These are phyloP conservation scores for Handroanthus guayacan DNA, from an alignment of 257 asterid species.

Conservation along the genomic window DNA sequence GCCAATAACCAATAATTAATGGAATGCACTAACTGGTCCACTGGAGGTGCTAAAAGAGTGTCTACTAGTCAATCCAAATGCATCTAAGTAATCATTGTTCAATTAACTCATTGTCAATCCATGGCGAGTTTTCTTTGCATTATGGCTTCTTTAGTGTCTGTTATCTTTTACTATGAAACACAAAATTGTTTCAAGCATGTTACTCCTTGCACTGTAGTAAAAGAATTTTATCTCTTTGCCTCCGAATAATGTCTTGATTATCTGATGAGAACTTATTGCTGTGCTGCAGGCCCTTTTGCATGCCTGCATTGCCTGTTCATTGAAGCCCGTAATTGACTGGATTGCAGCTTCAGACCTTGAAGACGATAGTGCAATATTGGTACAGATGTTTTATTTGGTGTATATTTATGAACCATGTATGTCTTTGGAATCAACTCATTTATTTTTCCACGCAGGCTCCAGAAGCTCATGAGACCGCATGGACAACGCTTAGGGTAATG, in stretches of 20 bases:
- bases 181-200: slow-evolving; percentile 5
- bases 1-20: background rate
- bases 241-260: background rate
- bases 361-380: slow-evolving; percentile 75
- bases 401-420: slow-evolving; percentile 27
- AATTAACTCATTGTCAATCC: background rate
- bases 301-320: slow-evolving; percentile 89
- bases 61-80: slow-evolving; percentile 2
- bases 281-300: slow-evolving; percentile 85
- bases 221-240: slow-evolving; percentile 11
- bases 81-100: background rate
- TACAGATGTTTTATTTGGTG: slow-evolving; percentile 34
- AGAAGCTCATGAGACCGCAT: slow-evolving; percentile 81
- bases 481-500: slow-evolving; percentile 80
- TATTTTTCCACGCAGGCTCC: slow-evolving; percentile 68
- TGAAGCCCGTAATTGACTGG: slow-evolving; percentile 90
- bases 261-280: slow-evolving; percentile 12
- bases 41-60: background rate
- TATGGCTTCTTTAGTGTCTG: background rate
- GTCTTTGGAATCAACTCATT: slow-evolving; percentile 22
- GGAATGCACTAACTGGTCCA: slow-evolving; percentile 15
- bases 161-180: background rate
- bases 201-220: background rate
- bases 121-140: background rate
- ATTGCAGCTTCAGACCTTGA: slow-evolving; percentile 99